Base-by-base conservation (phyloP, 1,139 yeast species). In the Hemisphaericaspora xylanilytica region DNA sequence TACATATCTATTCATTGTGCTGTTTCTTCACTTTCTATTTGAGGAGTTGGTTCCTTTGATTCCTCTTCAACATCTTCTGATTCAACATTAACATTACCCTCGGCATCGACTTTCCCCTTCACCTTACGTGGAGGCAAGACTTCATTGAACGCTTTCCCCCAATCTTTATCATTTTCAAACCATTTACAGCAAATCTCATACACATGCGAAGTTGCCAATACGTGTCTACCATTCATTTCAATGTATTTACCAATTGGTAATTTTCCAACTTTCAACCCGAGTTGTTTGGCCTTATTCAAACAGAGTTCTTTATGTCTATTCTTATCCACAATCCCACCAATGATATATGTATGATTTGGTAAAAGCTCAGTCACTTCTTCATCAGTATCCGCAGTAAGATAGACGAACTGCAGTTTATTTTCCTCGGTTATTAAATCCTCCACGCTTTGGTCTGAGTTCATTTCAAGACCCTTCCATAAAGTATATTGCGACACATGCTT, bases 261-360 rank as follows among this genome's bases (percentile, higher is more conserved):
- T 52, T 87, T 75, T 16, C 82, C 92, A 4, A 95, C 87, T 33
- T 69, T 61, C 16, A 92, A 70, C 0, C 89, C 89, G 50, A 86
- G 66, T 44, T 71, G 65, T 48, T 80, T 73, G 1, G 98, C 98
- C 59, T 90, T 92, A 48, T 85, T 75, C 41, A 79, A 73, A 61
- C 98, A 92, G 36, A 92, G 63, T 46, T 73, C 71, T 61, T 90
- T 90, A 67, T 92, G 85, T 50, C 97, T 75, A 47, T 95, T 95
- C 61, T 90, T 92, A 60, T 92, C 98, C 7, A 92, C 97, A 39
- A 92, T 90, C 0, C 98, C 98, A 8, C 98, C 98, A 38, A 92
- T 81, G 34, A 90, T 78, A 52, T 92, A 92, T 0, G 94, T 85
- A 58, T 74, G 73, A 4, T 81, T 83, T 4, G 81, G 78, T 44